Conservation (phyloP, 768 basidiomycete genomes). For the Suillus spraguei region DNA sequence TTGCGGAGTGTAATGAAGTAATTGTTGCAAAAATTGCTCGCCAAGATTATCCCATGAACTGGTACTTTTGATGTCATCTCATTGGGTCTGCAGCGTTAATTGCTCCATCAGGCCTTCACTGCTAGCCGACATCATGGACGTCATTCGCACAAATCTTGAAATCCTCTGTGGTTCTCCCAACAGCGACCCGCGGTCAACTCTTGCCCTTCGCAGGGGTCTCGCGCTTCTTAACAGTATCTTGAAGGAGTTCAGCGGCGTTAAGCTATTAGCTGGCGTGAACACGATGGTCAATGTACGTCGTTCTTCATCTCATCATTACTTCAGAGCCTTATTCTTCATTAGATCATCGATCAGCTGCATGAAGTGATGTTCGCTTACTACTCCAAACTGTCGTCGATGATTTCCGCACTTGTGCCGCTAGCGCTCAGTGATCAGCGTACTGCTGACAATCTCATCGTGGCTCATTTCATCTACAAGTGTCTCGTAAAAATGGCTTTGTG, state of each 20-base stretch:
- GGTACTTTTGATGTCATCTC: slow-evolving; percentile 45
- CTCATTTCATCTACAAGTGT: slow-evolving; percentile 76
- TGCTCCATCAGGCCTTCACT: slow-evolving; percentile 26
- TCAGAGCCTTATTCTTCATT: slow-evolving; percentile 1
- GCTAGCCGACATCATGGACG: slow-evolving; percentile 45
- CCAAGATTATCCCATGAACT: slow-evolving; percentile 70
- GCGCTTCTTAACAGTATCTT: slow-evolving; percentile 64
- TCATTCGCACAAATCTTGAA: slow-evolving; percentile 57
- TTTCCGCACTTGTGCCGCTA: slow-evolving; percentile 34
- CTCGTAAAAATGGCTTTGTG: slow-evolving; percentile 70
- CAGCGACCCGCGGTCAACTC: slow-evolving; percentile 45
- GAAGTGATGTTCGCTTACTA: slow-evolving; percentile 63
- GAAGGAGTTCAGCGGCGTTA: slow-evolving; percentile 71
- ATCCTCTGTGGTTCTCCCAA: slow-evolving; percentile 46
- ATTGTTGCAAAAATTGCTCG: slow-evolving; percentile 80
- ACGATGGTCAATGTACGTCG: slow-evolving; percentile 61
- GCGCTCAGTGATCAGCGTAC: slow-evolving; percentile 41
- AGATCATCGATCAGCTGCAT: slow-evolving; percentile 43
- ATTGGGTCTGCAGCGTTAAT: slow-evolving; percentile 6
- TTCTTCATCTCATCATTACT: not conserved
- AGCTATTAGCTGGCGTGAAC: slow-evolving; percentile 69
- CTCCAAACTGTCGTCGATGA: slow-evolving; percentile 46
- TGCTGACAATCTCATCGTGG: slow-evolving; percentile 51
- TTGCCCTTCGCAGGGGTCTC: slow-evolving; percentile 62
- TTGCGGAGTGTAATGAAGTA: slow-evolving; percentile 76